phyloP scores from a whole-genome alignment of 345 rosid genomes.

The Populus nigra region DNA sequence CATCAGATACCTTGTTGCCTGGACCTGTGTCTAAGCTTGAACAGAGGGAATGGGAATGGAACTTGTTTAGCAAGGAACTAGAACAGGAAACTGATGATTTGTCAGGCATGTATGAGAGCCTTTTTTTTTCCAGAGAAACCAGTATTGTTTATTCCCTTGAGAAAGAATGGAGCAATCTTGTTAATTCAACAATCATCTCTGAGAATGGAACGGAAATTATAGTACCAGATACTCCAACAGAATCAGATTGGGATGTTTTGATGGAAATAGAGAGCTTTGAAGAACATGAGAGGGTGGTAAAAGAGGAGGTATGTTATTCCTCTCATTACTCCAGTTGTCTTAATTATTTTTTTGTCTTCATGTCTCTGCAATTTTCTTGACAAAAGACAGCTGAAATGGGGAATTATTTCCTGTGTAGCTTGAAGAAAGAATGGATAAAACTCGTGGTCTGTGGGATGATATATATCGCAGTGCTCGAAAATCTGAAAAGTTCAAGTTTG shows the following conservation, averaged over 20 bases:
- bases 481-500: constrained; percentile 82
- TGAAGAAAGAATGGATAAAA: constrained; percentile 79
- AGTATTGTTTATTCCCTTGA: constrained; percentile 58
- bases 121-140: constrained; percentile 30
- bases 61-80: constrained; percentile 45
- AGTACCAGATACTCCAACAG: constrained; percentile 54
- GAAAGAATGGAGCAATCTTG: constrained; percentile 45
- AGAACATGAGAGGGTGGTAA: constrained; percentile 76
- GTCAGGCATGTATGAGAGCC: constrained; percentile 23
- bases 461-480: constrained; percentile 85
- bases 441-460: constrained; percentile 75
- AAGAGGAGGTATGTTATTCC: constrained; percentile 69
- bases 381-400: constrained; percentile 22
- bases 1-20: constrained; percentile 77
- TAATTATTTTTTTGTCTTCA: background rate
- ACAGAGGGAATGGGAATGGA: constrained; percentile 77
- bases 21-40: constrained; percentile 55
- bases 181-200: constrained; percentile 35
- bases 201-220: constrained; percentile 41
- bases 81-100: constrained; percentile 33
- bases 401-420: constrained; percentile 49
- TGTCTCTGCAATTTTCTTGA: constrained; percentile 2
- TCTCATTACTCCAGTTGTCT: background rate
- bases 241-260: constrained; percentile 66
- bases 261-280: constrained; percentile 57